Evolutionary conservation across 2,329 filamentous ascomycete genomes (phyloP), one percentile per base, ranked within the genome.

Genomic region (Pleomassaria siparia): DNA sequence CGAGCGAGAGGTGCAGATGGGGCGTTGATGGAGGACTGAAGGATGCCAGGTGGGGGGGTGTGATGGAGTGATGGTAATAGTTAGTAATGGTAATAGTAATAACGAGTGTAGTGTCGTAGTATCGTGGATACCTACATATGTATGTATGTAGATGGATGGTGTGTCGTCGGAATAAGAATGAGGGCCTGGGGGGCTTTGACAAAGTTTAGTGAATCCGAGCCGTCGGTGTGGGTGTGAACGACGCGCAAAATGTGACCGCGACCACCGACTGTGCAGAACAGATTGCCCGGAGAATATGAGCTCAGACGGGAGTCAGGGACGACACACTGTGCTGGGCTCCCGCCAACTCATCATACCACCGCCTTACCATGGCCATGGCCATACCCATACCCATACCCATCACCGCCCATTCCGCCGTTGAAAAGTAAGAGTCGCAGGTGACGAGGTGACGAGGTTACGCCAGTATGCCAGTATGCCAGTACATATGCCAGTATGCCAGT

Each of bases 121-220:
- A 29, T n/a, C 9, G 26, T 29, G 26, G 26, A 29, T 9, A 29
- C 26, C 9, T n/a, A n/a, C 26, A 29, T 9, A n/a, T 9, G n/a
- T 29, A n/a, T 29, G 26, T 29, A 29, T 29, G 28, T 43, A 48
- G 29, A 39, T 18, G 29, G 33, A 47, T 35, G 32, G 32, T 35
- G 6, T 46, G 49, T 36, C 32, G 47, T 47, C 37, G 47, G 29
- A 50, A 39, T 32, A 49, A 48, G 36, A n/a, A 36, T 26, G 25
- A 33, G 28, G n/a, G 13, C 11, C 8, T 20, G 15, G 30, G 35
- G 35, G 40, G 44, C 22, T 54, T 49, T 51, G 37, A 45, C 47
- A 53, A 50, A 43, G 13, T 37, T 41, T 43, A 52, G 43, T 47
- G 22, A 39, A 37, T 40, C 52, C 45, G 47, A 33, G 32, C 45